Percentiles rank a stretch among this genome's conserved stretches.
Conservation (phyloP, 1,284 basidiomycete genomes). For the Cryptococcus sp. region DNA sequence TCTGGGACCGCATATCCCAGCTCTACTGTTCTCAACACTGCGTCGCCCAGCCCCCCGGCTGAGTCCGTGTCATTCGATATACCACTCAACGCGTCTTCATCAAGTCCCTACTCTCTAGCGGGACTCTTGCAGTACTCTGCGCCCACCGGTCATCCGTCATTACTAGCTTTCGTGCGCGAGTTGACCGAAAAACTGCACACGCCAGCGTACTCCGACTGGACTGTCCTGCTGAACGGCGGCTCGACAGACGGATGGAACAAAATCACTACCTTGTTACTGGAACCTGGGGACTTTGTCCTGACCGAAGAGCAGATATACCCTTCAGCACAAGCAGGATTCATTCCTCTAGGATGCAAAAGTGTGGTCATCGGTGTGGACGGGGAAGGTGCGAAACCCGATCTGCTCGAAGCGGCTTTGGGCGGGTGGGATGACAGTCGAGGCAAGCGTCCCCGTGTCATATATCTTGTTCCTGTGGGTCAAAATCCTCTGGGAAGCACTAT, state of each 20-base stretch:
- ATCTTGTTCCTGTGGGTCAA: slow-evolving; percentile 58
- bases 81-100: slow-evolving; percentile 36
- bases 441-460: slow-evolving; percentile 61
- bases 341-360: slow-evolving; percentile 28
- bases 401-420: slow-evolving; percentile 62
- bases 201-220: slow-evolving; percentile 66
- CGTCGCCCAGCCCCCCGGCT: slow-evolving; percentile 48
- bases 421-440: slow-evolving; percentile 64
- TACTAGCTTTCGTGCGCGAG: slow-evolving; percentile 49
- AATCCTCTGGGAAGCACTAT: slow-evolving; percentile 72
- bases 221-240: slow-evolving; percentile 64
- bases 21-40: slow-evolving; percentile 54
- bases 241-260: slow-evolving; percentile 67
- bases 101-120: slow-evolving; percentile 56
- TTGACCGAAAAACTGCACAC: slow-evolving; percentile 63
- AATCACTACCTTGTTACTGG: slow-evolving; percentile 60
- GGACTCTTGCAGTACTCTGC: slow-evolving; percentile 70
- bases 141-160: slow-evolving; percentile 27
- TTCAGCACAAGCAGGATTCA: slow-evolving; percentile 36
- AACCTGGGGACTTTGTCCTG: slow-evolving; percentile 69
- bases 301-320: slow-evolving; percentile 58
- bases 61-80: slow-evolving; percentile 62
- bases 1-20: slow-evolving; percentile 30
- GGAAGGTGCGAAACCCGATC: slow-evolving; percentile 65
- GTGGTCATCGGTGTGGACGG: slow-evolving; percentile 64